Evolutionary conservation across 768 basidiomycete species (phyloP).

Genomic region (Mycena metata): DNA sequence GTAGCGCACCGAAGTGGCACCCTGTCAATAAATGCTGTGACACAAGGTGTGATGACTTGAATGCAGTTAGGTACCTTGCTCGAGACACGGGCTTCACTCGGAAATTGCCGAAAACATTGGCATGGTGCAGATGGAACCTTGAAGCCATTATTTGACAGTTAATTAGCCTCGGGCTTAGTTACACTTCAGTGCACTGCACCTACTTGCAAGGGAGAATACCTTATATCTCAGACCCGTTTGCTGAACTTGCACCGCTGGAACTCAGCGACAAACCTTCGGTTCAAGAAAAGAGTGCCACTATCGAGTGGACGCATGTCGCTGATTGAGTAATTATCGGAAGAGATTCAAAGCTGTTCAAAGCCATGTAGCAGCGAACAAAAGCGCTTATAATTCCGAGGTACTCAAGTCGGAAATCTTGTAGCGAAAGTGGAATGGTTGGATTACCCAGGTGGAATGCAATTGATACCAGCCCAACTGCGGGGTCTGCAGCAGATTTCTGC

Average conservation of each 20-base stretch:
- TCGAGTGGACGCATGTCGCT: background rate
- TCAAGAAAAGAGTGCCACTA: too few species aligned
- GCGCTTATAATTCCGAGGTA: background rate
- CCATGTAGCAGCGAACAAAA: background rate
- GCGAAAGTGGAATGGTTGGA: background rate
- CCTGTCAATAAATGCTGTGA: background rate
- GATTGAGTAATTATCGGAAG: background rate
- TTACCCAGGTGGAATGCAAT: slow-evolving; percentile 6
- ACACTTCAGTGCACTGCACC: too few species aligned
- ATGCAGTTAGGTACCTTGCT: background rate
- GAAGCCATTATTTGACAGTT: too few species aligned
- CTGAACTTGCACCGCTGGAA: too few species aligned
- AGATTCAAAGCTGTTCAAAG: too few species aligned
- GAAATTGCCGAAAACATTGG: too few species aligned
- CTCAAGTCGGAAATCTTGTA: background rate
- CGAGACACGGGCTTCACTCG: background rate
- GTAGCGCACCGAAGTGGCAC: background rate
- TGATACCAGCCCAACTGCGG: slow-evolving; percentile 5
- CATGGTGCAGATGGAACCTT: too few species aligned
- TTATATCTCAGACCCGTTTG: too few species aligned
- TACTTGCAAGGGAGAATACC: too few species aligned
- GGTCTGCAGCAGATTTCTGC: slow-evolving; percentile 1
- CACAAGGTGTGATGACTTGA: background rate
- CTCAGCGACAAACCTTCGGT: too few species aligned
- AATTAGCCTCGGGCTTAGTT: too few species aligned